Evolutionary conservation across 495 filamentous ascomycete species (phyloP), one percentile per base, ranked within the genome.

Genomic region (Parathielavia appendiculata): DNA sequence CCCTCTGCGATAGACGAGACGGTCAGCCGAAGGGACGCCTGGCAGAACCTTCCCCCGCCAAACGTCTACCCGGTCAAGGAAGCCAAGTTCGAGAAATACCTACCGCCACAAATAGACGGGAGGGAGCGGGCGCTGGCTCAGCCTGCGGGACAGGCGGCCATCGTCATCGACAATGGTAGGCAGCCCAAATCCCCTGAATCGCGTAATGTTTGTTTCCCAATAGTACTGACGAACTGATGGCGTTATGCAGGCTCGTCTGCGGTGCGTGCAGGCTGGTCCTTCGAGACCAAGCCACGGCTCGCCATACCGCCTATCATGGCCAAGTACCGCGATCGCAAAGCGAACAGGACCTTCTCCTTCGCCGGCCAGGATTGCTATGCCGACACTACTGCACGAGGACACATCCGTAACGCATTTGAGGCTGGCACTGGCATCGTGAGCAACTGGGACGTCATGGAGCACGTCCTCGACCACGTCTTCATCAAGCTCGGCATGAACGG

Each of bases 381-480:
- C 45, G 93, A 98, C 72, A 92, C 92, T 22, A 96, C 91, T 1
- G 90, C 95, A 12, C 79, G 90, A 19, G 90, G 92, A 9, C 92
- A 97, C 68, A 84, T 95, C 36, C 85, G 90, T 61, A 88, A 90
- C 72, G 86, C 90, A 0, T 98, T 97, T 65, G 95, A 98, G 66
- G 83, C 88, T 5, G 91, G 89, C 20, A 89, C 83, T 44, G 92
- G 91, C 56, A 87, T 98, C 32, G 85, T 97, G 45, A 90, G 88
- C 66, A 98, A 97, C 70, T 98, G 95, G 89, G 93, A 98, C 69
- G 91, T 90, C 16, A 88, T 96, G 83, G 93, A 98, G 69, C 89
- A 89, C 36, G 77, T 96, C 23, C 70, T 98, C 53, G 93, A 98
- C 69, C 93, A 96, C 66, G 76, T 91, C 30, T 97, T 98, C 70